phyloP scores from a whole-genome alignment of 176 grass and related monocot species.

The Ensete ventricosum region DNA sequence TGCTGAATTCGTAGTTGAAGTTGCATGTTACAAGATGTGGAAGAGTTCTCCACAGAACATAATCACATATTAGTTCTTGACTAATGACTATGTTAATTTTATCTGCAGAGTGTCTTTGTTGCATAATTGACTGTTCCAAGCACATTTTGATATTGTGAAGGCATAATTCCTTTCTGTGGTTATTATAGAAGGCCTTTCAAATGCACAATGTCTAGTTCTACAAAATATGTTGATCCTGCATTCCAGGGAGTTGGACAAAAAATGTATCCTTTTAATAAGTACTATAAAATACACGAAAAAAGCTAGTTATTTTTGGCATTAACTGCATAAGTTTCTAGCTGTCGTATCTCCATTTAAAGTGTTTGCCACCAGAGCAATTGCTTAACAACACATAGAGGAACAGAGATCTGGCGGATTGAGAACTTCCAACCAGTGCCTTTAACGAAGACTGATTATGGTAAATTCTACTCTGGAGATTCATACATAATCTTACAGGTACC shows the following conservation, averaged over 20 bases:
- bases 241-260: slow-evolving; percentile 63
- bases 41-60: not conserved
- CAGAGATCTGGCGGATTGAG: slow-evolving; percentile 92
- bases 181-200: not conserved
- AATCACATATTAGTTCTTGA: not conserved
- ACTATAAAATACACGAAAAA: not conserved
- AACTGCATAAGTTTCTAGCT: not conserved
- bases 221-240: slow-evolving; percentile 45
- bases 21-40: not conserved
- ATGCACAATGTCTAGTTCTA: slow-evolving; percentile 37
- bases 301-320: not conserved
- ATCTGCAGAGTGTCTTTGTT: not conserved
- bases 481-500: slow-evolving; percentile 87
- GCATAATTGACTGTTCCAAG: not conserved
- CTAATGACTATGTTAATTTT: not conserved
- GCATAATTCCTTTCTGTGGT: not conserved
- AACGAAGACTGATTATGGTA: slow-evolving; percentile 72
- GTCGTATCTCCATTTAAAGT: not conserved
- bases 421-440: slow-evolving; percentile 85
- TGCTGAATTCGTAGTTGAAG: not conserved
- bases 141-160: not conserved
- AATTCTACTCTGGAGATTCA: slow-evolving; percentile 96
- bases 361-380: not conserved
- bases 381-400: slow-evolving; percentile 62
- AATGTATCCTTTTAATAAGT: slow-evolving; percentile 38